Base-by-base conservation (phyloP, 2,329 filamentous ascomycete species). In the Aureobasidium melanogenum region DNA sequence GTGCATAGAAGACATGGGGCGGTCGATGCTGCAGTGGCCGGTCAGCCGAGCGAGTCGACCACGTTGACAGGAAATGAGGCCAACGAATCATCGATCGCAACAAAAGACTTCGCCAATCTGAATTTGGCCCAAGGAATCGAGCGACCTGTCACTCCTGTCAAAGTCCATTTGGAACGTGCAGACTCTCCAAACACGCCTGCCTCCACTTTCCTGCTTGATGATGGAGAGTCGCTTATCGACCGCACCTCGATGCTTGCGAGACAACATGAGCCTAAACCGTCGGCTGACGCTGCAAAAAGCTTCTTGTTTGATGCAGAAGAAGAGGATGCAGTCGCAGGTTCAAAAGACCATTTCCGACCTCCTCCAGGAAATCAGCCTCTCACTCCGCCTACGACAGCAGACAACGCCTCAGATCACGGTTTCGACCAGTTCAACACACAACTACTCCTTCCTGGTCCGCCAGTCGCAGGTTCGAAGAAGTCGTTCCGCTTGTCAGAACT, bases 221-320 rank as follows among this genome's bases (percentile, higher is more conserved):
- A 83, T 43, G 79, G 81, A 60, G 77, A 82, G 64, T 79, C 79
- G 50, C 69, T 83, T 34, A 84, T 82, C 60, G 82, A 84, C 8
- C 46, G 56, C 15, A 46, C 66, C 79, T 38, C 80, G 75, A 12
- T 79, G 77, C 17, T 75, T 28, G 32, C 24, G 12, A 19, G 50
- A 17, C 28, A 60, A 24, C 38, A 63, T 24, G 58, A 51, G 1
- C 17, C 50, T 17, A 39, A 59, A 10, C 34, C 59, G 30, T 50
- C 26, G 28, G 30, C 36, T 5, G 48, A 54, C 12, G 76, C 74
- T 24, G 74, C 77, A 19, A 70, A 75, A 28, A 80, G 77, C 65
- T 80, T 80, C 67, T 78, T 79, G 66, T 77, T 78, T n/a, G 77
- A 80, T 52, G 77, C 79, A 50, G 72, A 73, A 14, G 67, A 72